Evolutionary conservation across 768 basidiomycete species (phyloP).

Genomic region (Tephrocybe sp.): DNA sequence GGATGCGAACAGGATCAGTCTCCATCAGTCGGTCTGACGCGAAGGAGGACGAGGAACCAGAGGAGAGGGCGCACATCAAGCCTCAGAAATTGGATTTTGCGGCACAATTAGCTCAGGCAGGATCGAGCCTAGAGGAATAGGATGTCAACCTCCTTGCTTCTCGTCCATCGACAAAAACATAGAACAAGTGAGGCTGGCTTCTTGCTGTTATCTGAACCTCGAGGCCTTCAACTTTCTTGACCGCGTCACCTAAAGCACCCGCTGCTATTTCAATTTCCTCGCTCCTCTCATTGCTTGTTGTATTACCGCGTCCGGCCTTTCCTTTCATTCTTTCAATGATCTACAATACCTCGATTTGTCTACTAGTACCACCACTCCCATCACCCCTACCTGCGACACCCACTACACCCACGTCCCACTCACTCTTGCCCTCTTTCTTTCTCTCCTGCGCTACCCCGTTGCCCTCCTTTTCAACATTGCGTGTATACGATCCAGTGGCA

Average conservation of each 20-base stretch:
- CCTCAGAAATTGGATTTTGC: slow-evolving; percentile 28
- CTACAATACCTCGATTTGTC: slow-evolving; percentile 8
- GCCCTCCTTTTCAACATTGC: slow-evolving; percentile 84
- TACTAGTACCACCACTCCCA: background rate
- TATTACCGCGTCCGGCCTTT: background rate
- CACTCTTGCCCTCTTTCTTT: background rate
- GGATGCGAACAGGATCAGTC: slow-evolving; percentile 9
- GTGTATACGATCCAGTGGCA: slow-evolving; percentile 83
- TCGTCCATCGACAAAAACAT: background rate
- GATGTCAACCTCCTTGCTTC: background rate
- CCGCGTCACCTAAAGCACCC: too few relatives aligned
- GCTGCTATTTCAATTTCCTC: background rate
- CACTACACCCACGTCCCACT: background rate
- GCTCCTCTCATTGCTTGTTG: background rate
- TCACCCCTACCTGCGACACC: background rate
- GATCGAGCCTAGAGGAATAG: slow-evolving; percentile 5
- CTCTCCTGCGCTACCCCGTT: slow-evolving; percentile 78
- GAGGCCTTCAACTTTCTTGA: too few relatives aligned
- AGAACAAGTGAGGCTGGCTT: background rate
- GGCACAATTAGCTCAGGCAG: slow-evolving; percentile 5
- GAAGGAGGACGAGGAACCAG: slow-evolving; percentile 13
- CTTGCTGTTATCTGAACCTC: background rate
- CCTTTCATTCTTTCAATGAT: background rate
- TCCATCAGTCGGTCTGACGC: slow-evolving; percentile 20
- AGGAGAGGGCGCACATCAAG: slow-evolving; percentile 10